phyloP scores from a whole-genome alignment of 176 grass and related monocot species.

The Oryza longistaminata region DNA sequence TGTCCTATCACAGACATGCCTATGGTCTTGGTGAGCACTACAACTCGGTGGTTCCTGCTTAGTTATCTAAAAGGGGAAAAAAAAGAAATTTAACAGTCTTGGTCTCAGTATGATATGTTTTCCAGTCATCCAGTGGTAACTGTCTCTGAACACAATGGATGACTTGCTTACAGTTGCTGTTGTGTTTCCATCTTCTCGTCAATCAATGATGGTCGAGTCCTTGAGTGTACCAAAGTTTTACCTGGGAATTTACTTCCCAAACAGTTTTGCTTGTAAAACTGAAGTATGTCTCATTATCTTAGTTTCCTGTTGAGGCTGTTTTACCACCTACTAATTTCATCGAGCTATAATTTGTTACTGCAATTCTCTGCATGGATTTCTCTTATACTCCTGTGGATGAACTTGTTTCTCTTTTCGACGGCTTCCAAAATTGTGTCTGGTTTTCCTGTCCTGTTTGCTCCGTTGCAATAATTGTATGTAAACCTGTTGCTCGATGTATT shows the following conservation, averaged over 20 bases:
- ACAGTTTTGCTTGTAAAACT: conserved; percentile 47
- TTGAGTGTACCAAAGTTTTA: conserved; percentile 45
- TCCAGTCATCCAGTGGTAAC: conserved; percentile 16
- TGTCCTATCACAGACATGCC: conserved; percentile 90
- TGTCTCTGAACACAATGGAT: conserved; percentile 13
- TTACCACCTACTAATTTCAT: not conserved
- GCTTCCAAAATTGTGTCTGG: not conserved
- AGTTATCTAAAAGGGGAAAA: conserved; percentile 7
- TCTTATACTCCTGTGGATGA: not conserved
- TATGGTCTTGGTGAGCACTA: conserved; percentile 98
- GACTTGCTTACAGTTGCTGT: not conserved
- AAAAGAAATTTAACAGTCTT: not conserved
- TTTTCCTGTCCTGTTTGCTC: not conserved
- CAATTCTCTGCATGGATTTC: not conserved
- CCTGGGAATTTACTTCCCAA: conserved; percentile 27
- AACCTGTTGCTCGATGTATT: not conserved
- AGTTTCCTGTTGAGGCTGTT: not conserved
- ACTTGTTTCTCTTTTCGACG: not conserved
- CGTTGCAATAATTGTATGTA: not conserved
- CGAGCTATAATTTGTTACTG: conserved; percentile 15
- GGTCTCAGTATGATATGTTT: conserved; percentile 32
- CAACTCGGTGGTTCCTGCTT: conserved; percentile 69
- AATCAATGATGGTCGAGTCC: not conserved
- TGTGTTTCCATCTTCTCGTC: not conserved
- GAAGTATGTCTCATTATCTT: not conserved